Base-by-base conservation (phyloP, 2,329 filamentous ascomycete species). In the Purpureocillium takamizusanense region DNA sequence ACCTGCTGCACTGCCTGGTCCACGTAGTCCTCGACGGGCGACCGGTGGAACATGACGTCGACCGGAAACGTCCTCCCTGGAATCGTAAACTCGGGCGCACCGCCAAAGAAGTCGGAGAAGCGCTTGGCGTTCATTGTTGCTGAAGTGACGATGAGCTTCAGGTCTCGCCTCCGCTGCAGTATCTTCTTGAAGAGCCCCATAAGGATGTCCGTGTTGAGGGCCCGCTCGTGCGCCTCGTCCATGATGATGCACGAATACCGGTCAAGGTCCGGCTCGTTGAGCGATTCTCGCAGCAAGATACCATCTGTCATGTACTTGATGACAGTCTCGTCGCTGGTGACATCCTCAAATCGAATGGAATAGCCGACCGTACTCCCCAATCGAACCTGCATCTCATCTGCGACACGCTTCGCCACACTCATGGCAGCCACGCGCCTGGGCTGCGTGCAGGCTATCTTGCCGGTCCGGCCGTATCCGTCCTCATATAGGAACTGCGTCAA, bases 271-370 rank as follows among this genome's bases (percentile, higher is more conserved):
- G 83, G 78, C 59, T 97, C 90, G 42, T 88, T 89, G 10, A 98
- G 71, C 6, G 88, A 95, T 55, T 98, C 94, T 65, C 92, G 78
- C 25, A 98, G 74, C 33, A 98, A 67, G 16, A 98, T 86, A 67
- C 92, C 92, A 54, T 98, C 94, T 0, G 92, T 98, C 89, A 98
- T 95, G 61, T 98, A 98, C 63, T 98, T 98, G 66, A 98, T 97
- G 42, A 82, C 72, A 0, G 92, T 98, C 41, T 97, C 84, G 49
- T 88, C 87, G 67, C 87, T 95, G 1, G 92, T 98, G 60, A 89
- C 95, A 58, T 98, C 94, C 57, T 98, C 92, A 53, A 98, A 98
- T 38, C 92, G 88, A 56, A 98, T 98, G 1, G 92, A 88, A 60
- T 98, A 98, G 23, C 92, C 92, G 29, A 98, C 94, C 1, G 82